Base-by-base conservation (phyloP, 495 filamentous ascomycete genomes). In the Hypoxylon crocopeplum region DNA sequence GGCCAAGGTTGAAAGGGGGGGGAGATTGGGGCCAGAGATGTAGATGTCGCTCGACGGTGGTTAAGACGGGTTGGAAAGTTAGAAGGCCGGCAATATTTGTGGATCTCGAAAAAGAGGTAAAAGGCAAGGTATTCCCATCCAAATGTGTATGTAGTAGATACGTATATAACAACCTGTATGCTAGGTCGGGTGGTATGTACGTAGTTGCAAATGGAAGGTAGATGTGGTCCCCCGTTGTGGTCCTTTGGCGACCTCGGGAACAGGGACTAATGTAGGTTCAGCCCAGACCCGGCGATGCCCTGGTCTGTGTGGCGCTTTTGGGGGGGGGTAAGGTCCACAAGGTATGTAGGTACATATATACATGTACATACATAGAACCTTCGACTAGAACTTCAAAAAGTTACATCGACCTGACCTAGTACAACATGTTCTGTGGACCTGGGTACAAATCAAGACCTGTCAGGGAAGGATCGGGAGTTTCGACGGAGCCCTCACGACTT, bases 201-300 rank as follows among this genome's bases (percentile, higher is more conserved):
- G 60, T 46, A 54, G 60, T 64, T 64, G 45, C 60, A 64, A 64
- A 64, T 64, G 60, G 60, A 59, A 64, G 60, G 60, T 64, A 64
- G 48, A 48, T 64, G 44, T 54, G 60, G 60, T 50, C 37, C 59
- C 53, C 40, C 42, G 32, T n/a, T 53, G 27, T 49, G 47, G 59
- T 55, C 53, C 48, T 59, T 59, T 54, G 54, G 30, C 37, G 32
- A 54, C 54, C 60, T 64, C 60, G 60, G 60, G 60, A 64, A 36
- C 60, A 63, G 48, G 60, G 60, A 53, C 60, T 64, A 52, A 55
- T 58, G 48, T 48, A 53, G 41, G 53, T 57, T 53, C 53, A 63
- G 60, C 60, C 59, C 46, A 57, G 60, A 63, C 60, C 60, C 53
- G 48, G 47, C 54, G 47, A 27, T 32, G 33, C 39, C 33, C 24